Base-by-base conservation (phyloP, 1,284 basidiomycete species). In the Bjerkandera adusta region DNA sequence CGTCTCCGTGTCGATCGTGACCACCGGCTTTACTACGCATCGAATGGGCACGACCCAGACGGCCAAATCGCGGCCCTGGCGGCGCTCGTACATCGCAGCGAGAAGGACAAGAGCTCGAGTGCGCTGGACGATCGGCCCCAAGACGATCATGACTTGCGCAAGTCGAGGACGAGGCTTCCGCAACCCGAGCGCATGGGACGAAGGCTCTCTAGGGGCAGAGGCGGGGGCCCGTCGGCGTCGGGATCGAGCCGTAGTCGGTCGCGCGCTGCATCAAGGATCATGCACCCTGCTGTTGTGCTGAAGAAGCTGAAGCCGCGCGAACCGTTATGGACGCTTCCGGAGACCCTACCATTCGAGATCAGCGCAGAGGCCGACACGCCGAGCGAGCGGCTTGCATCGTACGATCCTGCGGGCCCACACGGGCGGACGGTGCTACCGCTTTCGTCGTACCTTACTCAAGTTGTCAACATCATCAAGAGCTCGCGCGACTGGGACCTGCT, bases 401-500 rank as follows among this genome's bases (percentile, higher is more conserved):
- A 90, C 57, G 83, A 95, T 54, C 73, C 81, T 13, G 67, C 71
- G n/a, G 75, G 72, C 35, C 68, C 79, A 1, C 69, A 70, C 25
- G 64, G 68, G 2, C 56, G 63, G 27, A 62, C 74, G 11, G 73
- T 93, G 56, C 72, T 99, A 1, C 90, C 89, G 0, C 75, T 94
- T 2, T 94, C 93, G 2, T 69, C 77, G 36, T 96, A 97, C 58
- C 73, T 98, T 10, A 66, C 67, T 3, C 76, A 77, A 13, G 61
- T 97, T 34, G 72, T 86, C 49, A 72, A 73, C 2, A 77, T 98
- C 45, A 68, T 99, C 36, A 77, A 85, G 48, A 73, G 71, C 30
- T 92, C 94, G 61, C 79, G 73, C 38, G 92, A 89, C 53, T 99
- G 97, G 96, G 97, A 99, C 57, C 74, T 99, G 27, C 74, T 98